phyloP scores from a whole-genome alignment of 2,329 filamentous ascomycete species.

The Elsinoe arachidis region DNA sequence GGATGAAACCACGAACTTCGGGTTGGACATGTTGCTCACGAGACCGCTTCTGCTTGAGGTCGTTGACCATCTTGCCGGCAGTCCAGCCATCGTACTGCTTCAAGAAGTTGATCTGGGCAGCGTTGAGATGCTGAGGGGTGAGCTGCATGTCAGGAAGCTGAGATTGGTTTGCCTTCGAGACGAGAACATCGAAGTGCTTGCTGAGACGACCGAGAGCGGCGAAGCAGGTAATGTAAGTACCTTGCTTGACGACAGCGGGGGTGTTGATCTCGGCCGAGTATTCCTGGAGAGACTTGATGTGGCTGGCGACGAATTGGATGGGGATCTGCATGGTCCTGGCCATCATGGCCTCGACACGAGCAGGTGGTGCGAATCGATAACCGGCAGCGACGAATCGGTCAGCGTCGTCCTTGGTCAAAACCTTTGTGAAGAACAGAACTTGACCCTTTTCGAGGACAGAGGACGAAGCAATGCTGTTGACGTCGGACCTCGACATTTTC shows the following conservation, averaged over 20 bases:
- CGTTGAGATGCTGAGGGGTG: conserved; percentile 23
- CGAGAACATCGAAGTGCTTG: conserved; percentile 36
- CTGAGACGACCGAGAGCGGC: conserved; percentile 26
- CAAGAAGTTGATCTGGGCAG: conserved; percentile 27
- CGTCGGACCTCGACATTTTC: conserved; percentile 10
- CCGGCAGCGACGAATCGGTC: conserved; percentile 60
- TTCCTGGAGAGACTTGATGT: conserved; percentile 56
- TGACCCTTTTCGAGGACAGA: conserved; percentile 58
- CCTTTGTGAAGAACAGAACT: conserved; percentile 69
- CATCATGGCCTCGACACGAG: conserved; percentile 60
- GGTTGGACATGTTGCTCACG: conserved; percentile 18
- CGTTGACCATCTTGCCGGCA: conserved; percentile 20
- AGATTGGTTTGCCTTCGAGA: conserved; percentile 32
- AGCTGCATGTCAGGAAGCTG: conserved; percentile 39
- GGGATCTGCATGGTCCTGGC: conserved; percentile 67
- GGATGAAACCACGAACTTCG: conserved; percentile 30
- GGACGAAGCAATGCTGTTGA: conserved; percentile 10
- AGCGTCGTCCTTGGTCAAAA: conserved; percentile 51
- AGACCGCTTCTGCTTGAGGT: conserved; percentile 14
- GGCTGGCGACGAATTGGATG: conserved; percentile 49
- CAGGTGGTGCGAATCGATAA: conserved; percentile 65
- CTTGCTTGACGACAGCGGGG: conserved; percentile 30
- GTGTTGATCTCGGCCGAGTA: conserved; percentile 43
- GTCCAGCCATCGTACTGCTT: conserved; percentile 27
- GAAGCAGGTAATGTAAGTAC: conserved; percentile 32